Evolutionary conservation across 257 asterid species (phyloP).

Genomic region (Solanum tacnaense): DNA sequence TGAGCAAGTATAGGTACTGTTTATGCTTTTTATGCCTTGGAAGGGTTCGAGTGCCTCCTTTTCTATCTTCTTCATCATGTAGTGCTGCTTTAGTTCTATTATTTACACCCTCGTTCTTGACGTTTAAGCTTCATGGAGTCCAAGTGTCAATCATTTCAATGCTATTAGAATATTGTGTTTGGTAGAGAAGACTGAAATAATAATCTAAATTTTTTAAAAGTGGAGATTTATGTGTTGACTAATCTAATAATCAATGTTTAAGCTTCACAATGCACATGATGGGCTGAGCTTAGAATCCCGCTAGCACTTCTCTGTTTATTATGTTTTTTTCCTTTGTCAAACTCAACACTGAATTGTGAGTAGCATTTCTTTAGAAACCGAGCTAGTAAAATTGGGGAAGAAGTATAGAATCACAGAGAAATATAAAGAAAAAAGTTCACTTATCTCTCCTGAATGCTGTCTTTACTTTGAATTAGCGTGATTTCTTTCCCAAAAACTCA

Average conservation of each 20-base stretch:
- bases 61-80: neutral
- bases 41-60: neutral
- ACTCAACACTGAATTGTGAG: neutral
- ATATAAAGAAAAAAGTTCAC: neutral
- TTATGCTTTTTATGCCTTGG: neutral
- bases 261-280: neutral
- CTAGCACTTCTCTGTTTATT: neutral
- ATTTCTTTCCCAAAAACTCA: neutral
- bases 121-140: neutral
- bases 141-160: neutral
- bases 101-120: neutral
- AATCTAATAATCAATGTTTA: neutral
- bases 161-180: neutral
- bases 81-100: neutral
- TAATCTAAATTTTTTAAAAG: neutral
- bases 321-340: neutral
- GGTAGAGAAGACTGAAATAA: neutral
- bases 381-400: neutral
- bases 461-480: neutral
- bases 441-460: neutral
- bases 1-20: slow-evolving; percentile 84
- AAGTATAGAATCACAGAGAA: neutral
- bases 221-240: neutral
- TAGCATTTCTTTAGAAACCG: neutral
- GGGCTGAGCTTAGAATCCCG: neutral